Conservation (phyloP, 257 asterid species). For the Verbena officinalis region DNA sequence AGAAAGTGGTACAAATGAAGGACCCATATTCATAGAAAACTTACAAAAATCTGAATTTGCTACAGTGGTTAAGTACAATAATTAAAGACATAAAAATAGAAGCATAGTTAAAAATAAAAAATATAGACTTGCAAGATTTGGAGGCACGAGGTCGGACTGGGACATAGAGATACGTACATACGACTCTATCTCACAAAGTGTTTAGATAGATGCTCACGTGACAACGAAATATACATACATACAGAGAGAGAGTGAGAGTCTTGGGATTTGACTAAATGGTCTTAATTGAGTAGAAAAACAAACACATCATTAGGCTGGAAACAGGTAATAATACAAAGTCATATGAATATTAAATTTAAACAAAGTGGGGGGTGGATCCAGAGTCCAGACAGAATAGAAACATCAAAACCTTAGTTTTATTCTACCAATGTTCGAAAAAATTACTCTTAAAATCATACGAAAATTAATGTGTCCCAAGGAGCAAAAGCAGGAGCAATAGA, state of each 20-base stretch:
- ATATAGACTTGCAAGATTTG: conserved; percentile 47
- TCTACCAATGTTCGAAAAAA: conserved; percentile 42
- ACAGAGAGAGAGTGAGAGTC: conserved; percentile 43
- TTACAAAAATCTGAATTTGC: conserved; percentile 24
- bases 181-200: conserved; percentile 33
- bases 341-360: conserved; percentile 29
- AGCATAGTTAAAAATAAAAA: conserved; percentile 19
- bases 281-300: conserved; percentile 43
- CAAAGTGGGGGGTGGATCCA: conserved; percentile 32
- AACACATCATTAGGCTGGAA: conserved; percentile 58
- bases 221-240: conserved; percentile 37
- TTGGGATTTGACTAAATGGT: conserved; percentile 42
- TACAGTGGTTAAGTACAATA: conserved; percentile 13
- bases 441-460: conserved; percentile 48
- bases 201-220: conserved; percentile 57
- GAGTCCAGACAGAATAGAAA: conserved; percentile 78
- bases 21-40: conserved; percentile 17
- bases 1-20: not conserved
- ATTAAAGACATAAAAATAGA: conserved; percentile 36
- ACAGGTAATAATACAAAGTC: conserved; percentile 48
- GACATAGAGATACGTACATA: conserved; percentile 35
- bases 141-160: conserved; percentile 60
- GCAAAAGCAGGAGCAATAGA: conserved; percentile 49
- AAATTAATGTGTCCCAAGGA: conserved; percentile 80
- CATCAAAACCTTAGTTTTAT: conserved; percentile 58